These are phyloP conservation scores for Debaryomycetaceae sp. DNA, from an alignment of 1,139 yeast genomes.

Conservation along the genomic window DNA sequence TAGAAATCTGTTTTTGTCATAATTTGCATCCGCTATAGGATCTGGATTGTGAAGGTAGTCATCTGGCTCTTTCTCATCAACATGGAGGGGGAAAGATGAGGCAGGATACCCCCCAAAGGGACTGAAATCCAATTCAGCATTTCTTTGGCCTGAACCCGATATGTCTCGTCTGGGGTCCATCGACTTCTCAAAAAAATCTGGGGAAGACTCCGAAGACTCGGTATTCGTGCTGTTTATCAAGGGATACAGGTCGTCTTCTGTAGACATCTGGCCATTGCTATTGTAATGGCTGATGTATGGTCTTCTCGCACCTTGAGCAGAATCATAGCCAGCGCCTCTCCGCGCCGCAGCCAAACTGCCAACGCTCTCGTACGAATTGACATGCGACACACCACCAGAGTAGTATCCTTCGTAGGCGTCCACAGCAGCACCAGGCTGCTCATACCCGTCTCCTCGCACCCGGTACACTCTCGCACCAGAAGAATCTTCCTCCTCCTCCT, in stretches of 20 bases:
- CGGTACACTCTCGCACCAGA: constrained; percentile 13
- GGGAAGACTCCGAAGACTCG: constrained; percentile 34
- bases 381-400: constrained; percentile 31
- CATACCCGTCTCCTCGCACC: neutral
- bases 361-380: constrained; percentile 29
- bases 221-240: constrained; percentile 47
- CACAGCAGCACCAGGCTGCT: neutral
- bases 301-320: neutral
- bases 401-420: neutral
- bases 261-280: constrained; percentile 28
- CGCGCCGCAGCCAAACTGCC: constrained; percentile 22
- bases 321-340: constrained; percentile 2
- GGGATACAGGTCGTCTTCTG: constrained; percentile 59
- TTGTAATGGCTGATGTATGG: constrained; percentile 18
- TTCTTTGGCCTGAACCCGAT: constrained; percentile 13
- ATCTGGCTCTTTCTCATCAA: constrained; percentile 89
- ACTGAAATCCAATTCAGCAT: constrained; percentile 40
- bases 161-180: constrained; percentile 9
- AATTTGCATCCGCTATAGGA: constrained; percentile 79
- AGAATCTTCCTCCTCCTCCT: constrained; percentile 21
- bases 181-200: neutral
- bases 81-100: constrained; percentile 74
- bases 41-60: constrained; percentile 92
- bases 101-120: constrained; percentile 97
- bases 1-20: constrained; percentile 60